These are phyloP conservation scores for Sanghuangporus sanghuang DNA, from an alignment of 1,284 basidiomycete species.

Conservation along the genomic window DNA sequence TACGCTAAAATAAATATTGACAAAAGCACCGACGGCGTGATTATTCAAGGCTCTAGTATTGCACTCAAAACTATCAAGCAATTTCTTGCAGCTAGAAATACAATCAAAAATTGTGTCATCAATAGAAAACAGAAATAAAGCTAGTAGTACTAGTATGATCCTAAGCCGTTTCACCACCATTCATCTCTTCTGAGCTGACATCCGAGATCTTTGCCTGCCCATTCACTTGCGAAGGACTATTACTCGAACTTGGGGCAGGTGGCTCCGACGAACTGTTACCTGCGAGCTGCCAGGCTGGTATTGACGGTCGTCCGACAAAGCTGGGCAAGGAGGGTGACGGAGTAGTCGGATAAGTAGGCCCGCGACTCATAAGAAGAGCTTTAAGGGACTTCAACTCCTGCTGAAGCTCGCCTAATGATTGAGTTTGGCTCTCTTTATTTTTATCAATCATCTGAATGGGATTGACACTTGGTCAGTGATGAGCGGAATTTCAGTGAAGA, in stretches of 20 bases:
- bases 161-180: background rate
- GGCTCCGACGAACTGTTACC: background rate
- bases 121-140: background rate
- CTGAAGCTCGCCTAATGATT: slow-evolving; percentile 81
- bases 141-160: background rate
- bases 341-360: slow-evolving; percentile 45
- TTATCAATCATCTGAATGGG: slow-evolving; percentile 83
- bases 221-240: background rate
- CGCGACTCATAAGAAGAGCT: slow-evolving; percentile 81
- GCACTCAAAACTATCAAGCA: background rate
- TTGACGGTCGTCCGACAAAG: slow-evolving; percentile 59
- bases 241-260: background rate
- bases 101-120: background rate
- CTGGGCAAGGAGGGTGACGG: slow-evolving; percentile 44
- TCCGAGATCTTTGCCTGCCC: background rate
- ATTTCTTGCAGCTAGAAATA: background rate
- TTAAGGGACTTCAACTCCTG: slow-evolving; percentile 95
- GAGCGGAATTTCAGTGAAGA: background rate
- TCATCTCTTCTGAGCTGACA: background rate
- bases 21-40: background rate
- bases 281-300: slow-evolving; percentile 87
- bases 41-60: background rate
- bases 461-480: slow-evolving; percentile 8
- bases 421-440: slow-evolving; percentile 78
- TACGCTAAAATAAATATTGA: background rate